A percentile compares a stretch with the other conserved stretches of the same genome.
These are phyloP conservation scores for Emericellopsis cladophorae DNA, from an alignment of 2,329 filamentous ascomycete genomes.

Conservation along the genomic window DNA sequence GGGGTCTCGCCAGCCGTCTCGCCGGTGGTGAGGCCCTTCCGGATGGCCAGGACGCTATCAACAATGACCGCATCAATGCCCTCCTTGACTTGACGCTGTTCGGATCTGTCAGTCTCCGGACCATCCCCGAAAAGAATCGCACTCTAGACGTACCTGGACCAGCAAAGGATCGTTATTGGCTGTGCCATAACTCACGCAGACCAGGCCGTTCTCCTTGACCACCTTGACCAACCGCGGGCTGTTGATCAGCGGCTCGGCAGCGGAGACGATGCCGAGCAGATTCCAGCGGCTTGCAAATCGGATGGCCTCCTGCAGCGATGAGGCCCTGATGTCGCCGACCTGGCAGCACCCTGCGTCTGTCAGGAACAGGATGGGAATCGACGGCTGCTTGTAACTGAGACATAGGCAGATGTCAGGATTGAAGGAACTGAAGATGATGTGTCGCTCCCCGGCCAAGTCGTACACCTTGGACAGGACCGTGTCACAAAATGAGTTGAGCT, in stretches of 20 bases:
- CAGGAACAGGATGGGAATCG: constrained; percentile 88
- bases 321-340: constrained; percentile 82
- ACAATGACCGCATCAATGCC: constrained; percentile 98
- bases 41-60: constrained; percentile 84
- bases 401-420: constrained; percentile 94
- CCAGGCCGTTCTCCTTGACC: constrained; percentile 85
- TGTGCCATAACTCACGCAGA: constrained; percentile 89
- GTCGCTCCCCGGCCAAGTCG: constrained; percentile 66
- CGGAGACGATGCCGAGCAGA: constrained; percentile 76
- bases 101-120: constrained; percentile 5
- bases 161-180: constrained; percentile 79
- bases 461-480: constrained; percentile 86
- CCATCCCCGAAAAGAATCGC: neutral
- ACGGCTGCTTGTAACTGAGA: constrained; percentile 92
- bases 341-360: constrained; percentile 73
- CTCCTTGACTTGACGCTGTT: constrained; percentile 75
- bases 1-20: constrained; percentile 2
- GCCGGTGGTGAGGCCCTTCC: constrained; percentile 62
- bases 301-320: constrained; percentile 87
- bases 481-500: constrained; percentile 93
- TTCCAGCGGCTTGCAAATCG: constrained; percentile 94
- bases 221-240: constrained; percentile 82
- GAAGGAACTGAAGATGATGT: constrained; percentile 95
- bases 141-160: constrained; percentile 54
- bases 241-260: constrained; percentile 78